Conservation (phyloP, 1,284 basidiomycete genomes). For the Trichosporon sp. region DNA sequence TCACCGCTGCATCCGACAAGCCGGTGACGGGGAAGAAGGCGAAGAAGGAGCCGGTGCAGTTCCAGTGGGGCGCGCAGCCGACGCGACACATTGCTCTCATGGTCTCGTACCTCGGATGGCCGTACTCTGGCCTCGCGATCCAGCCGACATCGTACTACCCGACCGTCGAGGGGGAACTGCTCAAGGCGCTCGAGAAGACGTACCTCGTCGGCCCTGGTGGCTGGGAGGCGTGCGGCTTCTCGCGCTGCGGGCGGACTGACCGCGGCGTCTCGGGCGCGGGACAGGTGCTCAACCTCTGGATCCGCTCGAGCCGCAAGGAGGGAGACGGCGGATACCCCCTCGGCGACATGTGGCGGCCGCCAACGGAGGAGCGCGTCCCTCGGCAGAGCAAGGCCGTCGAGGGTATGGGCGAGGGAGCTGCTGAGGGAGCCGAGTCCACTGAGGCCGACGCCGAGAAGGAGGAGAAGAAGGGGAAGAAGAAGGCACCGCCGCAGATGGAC, state of each 20-base stretch:
- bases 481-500: conserved; percentile 52
- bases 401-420: neutral
- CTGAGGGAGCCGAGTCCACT: neutral
- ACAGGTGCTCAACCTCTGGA: conserved; percentile 89
- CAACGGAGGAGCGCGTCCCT: conserved; percentile 11
- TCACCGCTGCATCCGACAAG: neutral
- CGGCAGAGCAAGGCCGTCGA: neutral
- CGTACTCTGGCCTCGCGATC: conserved; percentile 83
- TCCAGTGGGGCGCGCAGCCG: conserved; percentile 63
- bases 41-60: conserved; percentile 24
- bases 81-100: conserved; percentile 85
- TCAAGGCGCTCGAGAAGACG: conserved; percentile 71
- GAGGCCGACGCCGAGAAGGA: conserved; percentile 10
- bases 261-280: conserved; percentile 90
- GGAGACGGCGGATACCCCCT: conserved; percentile 34
- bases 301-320: conserved; percentile 57
- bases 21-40: conserved; percentile 8
- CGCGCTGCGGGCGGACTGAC: conserved; percentile 89
- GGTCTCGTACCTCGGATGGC: conserved; percentile 87
- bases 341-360: conserved; percentile 26
- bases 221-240: conserved; percentile 82
- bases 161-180: conserved; percentile 85
- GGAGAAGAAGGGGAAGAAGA: neutral
- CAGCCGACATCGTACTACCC: conserved; percentile 64
- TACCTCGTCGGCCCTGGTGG: conserved; percentile 66